These are phyloP conservation scores for Mucor irregularis DNA, from an alignment of 371 early-diverging fungal genomes.

Conservation along the genomic window DNA sequence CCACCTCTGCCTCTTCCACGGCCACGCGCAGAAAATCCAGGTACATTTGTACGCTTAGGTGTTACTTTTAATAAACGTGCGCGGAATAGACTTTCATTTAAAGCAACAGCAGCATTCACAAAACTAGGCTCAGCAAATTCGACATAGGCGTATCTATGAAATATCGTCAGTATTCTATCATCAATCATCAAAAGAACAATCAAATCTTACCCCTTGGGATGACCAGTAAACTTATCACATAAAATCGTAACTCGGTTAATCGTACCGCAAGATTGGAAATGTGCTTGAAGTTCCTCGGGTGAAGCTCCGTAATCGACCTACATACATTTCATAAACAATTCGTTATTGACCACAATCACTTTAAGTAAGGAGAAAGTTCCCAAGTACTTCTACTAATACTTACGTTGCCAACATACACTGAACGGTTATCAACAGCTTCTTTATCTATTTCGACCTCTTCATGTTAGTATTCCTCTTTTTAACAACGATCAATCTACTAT, in stretches of 20 bases:
- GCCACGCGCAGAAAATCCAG: conserved; percentile 74
- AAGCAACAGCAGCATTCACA: conserved; percentile 85
- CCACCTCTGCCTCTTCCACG: conserved; percentile 67
- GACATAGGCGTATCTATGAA: conserved; percentile 91
- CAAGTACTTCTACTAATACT: conserved; percentile 13
- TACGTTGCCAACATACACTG: conserved; percentile 95
- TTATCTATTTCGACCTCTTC: conserved; percentile 47
- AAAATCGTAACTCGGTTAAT: conserved; percentile 96
- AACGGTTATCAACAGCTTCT: conserved; percentile 89
- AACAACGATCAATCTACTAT: neutral
- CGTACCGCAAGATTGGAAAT: conserved; percentile 95
- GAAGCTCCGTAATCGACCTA: conserved; percentile 93
- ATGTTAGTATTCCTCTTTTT: conserved; percentile 8
- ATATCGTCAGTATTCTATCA: neutral
- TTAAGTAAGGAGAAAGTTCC: no score
- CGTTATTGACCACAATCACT: no score
- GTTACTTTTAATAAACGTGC: conserved; percentile 84
- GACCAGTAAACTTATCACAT: conserved; percentile 93
- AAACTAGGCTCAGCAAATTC: conserved; percentile 91
- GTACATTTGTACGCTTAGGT: conserved; percentile 96
- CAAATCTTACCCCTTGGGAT: conserved; percentile 87
- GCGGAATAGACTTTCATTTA: conserved; percentile 90
- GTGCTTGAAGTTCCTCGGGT: conserved; percentile 95
- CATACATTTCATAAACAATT: no score
- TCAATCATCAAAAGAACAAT: no score